Evolutionary conservation across 2,329 filamentous ascomycete species (phyloP), one percentile per base, ranked within the genome.

Genomic region (Colletotrichum orchidophilum): DNA sequence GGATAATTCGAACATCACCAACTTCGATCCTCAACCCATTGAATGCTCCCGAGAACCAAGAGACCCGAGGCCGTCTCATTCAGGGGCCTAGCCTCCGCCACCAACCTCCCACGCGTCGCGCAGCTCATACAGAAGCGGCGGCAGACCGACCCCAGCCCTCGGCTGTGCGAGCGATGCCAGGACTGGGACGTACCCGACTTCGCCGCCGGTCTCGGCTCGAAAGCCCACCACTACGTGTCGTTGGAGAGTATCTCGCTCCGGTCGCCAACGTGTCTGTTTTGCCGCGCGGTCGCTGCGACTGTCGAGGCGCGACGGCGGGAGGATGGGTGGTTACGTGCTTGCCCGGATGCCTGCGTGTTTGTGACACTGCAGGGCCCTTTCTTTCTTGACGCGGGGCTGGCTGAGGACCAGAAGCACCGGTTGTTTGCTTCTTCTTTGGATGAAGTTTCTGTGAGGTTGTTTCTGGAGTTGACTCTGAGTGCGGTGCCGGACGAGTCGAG

Each of bases 101-200:
- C 42, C 2, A 58, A 52, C 13, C 59, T 58, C 55, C 55, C 55
- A 2, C 55, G 49, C n/a, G 39, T 57, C 42, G 46, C 31, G 29
- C 27, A 18, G 27, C 39, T 64, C n/a, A 9, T 64, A 31, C 42
- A 21, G 29, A 31, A 33, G 2, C 65, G 52, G 15, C 24, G 29
- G 15, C 27, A 42, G 9, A 27, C 21, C 5, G 5, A 62, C 5
- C 52, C 65, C 29, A 68, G 18, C 52, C 58, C 65, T 18, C 35
- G 21, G 50, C 65, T 68, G 50, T 68, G 65, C 35, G 58, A 12
- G 35, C 59, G 58, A 27, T 68, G 65, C 65, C 65, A 55, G 29
- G 58, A 68, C 24, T 68, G 65, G 65, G 50, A 68, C 58, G 52
- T 68, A 15, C 65, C 59, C 26, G 59, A 63, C 21, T 68, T 68